These are phyloP conservation scores for Clitoria ternatea DNA, from an alignment of 306 rosid genomes.

Conservation along the genomic window DNA sequence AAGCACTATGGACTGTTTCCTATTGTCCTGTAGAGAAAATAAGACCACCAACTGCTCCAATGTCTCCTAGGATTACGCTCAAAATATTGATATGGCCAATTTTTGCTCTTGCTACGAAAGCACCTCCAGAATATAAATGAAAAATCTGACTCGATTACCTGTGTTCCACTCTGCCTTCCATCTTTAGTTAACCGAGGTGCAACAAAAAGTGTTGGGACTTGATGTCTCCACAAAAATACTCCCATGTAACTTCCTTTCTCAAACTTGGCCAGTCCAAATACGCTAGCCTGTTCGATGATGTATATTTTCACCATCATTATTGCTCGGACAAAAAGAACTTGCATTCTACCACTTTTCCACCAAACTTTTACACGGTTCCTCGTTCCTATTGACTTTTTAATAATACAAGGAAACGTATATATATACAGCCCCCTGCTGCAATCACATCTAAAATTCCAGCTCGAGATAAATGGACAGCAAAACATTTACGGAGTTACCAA, in stretches of 20 bases:
- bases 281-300: conserved; percentile 7
- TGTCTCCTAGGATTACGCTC: background rate
- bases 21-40: background rate
- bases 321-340: conserved; percentile 34
- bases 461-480: conserved; percentile 12
- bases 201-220: background rate
- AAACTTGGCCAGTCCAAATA: conserved; percentile 23
- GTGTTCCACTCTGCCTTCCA: conserved; percentile 4
- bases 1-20: background rate
- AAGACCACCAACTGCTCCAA: background rate
- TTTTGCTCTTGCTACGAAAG: background rate
- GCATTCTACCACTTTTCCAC: conserved; percentile 21
- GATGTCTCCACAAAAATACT: background rate
- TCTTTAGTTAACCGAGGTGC: background rate
- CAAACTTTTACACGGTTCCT: conserved; percentile 28
- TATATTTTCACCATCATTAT: conserved; percentile 25
- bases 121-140: background rate
- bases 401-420: conserved; percentile 30
- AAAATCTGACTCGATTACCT: background rate
- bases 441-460: conserved; percentile 21
- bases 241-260: background rate
- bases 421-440: conserved; percentile 39
- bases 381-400: conserved; percentile 31
- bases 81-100: background rate
- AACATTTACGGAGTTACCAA: background rate